Base-by-base conservation (phyloP, 2,329 filamentous ascomycete genomes). In the Rutstroemia sp. region DNA sequence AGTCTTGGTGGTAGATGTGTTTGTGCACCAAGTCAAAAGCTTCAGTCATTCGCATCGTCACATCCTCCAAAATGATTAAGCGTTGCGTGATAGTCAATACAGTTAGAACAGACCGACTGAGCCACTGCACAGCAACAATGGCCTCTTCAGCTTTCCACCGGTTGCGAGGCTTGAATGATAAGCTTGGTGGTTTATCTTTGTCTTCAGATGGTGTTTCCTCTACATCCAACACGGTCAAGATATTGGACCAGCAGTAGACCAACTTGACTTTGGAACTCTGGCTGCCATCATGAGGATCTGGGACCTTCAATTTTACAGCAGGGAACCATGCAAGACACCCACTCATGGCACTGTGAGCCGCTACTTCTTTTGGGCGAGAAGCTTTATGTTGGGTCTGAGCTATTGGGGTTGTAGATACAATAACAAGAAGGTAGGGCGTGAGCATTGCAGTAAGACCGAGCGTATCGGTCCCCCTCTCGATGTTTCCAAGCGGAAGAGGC, bases 271-370 rank as follows among this genome's bases (percentile, higher is more conserved):
- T 87, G 18, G 89, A 92, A 9, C 86, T 78, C 7, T 85, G 81
- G 65, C 84, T 87, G 5, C 83, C 84, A 0, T 81, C 83, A 48
- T 81, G 78, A 1, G 81, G 75, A 60, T 90, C 85, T 9, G 83
- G 80, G 16, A 83, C 81, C 71, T 97, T 97, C 45, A 99, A 76
- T 67, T 89, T 94, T 47, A 99, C 94, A 2, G 92, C 91, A 2
- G 94, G 94, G 69, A 99, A 99, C 94, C 94, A 99, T 37, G 94
- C 91, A 50, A 99, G 73, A 65, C 92, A 96, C 2, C 92, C 95
- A 50, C 89, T 96, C 80, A 99, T 85, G 18, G 92, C 86, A 67
- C 91, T 90, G 69, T 99, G 92, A 1, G 90, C 88, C 27, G 85
- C 85, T 9, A 97, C 83, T 62, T 97, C 92, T 69, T 95, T 97